Evolutionary conservation across 805 yeast genomes (phyloP), one percentile per base, ranked within the genome.

Genomic region (Zygosaccharomyces siamensis): DNA sequence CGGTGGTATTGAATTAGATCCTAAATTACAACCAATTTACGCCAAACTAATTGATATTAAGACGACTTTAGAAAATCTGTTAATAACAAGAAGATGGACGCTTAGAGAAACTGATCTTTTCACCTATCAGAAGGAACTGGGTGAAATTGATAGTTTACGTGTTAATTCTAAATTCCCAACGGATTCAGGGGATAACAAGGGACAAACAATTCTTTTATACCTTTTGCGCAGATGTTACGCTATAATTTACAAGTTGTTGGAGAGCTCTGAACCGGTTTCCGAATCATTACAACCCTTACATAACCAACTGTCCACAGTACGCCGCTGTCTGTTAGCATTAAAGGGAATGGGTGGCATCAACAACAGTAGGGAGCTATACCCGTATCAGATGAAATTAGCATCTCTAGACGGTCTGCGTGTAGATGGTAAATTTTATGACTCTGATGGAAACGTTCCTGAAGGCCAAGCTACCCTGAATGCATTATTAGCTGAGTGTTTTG

Each of bases 381-480:
- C 99, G 5, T 93, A 88, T 65, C 98, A 93, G 69, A 80, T 93
- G 81, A 93, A 93, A 69, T 75, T 93, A 48, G 93, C 95, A 2
- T 83, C 93, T 12, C 75, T 93, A 51, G 99, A 93, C 66, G 86
- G 89, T 61, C 64, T 85, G 62, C 80, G 97, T 62, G 76, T 72
- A 11, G 98, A 93, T 64, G 99, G 99, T 6, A 92, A 88, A 71
- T 93, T 93, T 61, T 66, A 65, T 52, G 81, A 86, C 62, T 85
- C 89, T 40, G 88, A 86, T 52, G 87, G 76, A 45, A 86, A 88
- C 54, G 85, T 93, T 38, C 99, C 99, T 2, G 98, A 93, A 65
- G 99, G 99, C 10, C 99, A 93, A 69, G 99, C 97, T 5, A 81
- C 95, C n/a, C 73, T 93, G 54, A 89, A 83, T 66, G 96, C 96